These are phyloP conservation scores for Suillus placidus DNA, from an alignment of 768 basidiomycete species.

Conservation along the genomic window DNA sequence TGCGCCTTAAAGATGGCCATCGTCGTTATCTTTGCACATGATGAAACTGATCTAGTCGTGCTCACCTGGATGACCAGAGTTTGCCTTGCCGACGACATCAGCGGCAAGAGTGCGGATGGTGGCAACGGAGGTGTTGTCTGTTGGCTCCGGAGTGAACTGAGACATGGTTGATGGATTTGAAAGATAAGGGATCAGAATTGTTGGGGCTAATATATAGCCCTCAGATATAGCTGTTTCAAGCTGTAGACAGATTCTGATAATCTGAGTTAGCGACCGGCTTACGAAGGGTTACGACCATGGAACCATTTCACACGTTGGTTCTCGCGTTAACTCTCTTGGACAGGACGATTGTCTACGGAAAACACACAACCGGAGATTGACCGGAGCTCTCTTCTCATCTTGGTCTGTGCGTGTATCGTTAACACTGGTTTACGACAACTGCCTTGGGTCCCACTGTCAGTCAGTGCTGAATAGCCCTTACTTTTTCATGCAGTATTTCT, in stretches of 20 bases:
- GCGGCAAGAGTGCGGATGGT: slow-evolving; percentile 79
- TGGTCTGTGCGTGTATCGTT: slow-evolving; percentile 23
- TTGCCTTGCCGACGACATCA: slow-evolving; percentile 81
- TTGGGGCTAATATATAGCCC: slow-evolving; percentile 7
- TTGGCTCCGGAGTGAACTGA: slow-evolving; percentile 35
- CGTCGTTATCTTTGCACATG: slow-evolving; percentile 12
- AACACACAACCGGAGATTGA: slow-evolving; percentile 7
- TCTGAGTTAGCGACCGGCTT: slow-evolving; percentile 4
- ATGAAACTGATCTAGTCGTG: background rate
- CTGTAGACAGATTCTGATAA: background rate
- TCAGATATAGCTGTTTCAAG: background rate
- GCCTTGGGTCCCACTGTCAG: slow-evolving; percentile 7
- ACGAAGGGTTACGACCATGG: slow-evolving; percentile 16
- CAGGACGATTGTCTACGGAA: slow-evolving; percentile 5
- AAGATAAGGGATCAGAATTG: slow-evolving; percentile 16
- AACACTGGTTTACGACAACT: slow-evolving; percentile 7
- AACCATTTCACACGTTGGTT: slow-evolving; percentile 16
- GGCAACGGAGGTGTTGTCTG: slow-evolving; percentile 64
- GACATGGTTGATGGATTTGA: slow-evolving; percentile 38
- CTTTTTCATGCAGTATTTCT: slow-evolving; percentile 13
- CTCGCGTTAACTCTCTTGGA: slow-evolving; percentile 9
- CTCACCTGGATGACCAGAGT: slow-evolving; percentile 91
- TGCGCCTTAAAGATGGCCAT: slow-evolving; percentile 55
- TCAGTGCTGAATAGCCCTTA: slow-evolving; percentile 1
- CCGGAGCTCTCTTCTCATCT: slow-evolving; percentile 16